Evolutionary conservation across 371 early-diverging fungal genomes (phyloP).

Genomic region (Coemansia sp.): DNA sequence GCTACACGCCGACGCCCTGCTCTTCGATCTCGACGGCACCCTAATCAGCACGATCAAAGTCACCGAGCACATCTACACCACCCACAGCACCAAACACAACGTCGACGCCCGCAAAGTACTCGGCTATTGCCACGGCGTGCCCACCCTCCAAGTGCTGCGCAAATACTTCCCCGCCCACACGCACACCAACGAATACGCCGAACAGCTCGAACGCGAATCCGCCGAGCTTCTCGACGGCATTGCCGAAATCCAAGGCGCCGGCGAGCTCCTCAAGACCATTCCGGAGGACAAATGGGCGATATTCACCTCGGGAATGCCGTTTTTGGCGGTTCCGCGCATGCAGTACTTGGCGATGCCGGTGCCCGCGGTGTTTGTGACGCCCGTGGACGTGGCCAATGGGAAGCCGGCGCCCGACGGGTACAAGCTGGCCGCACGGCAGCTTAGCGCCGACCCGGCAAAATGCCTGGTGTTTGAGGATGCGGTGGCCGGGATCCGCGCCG

Average conservation of each 20-base stretch:
- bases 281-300: slow-evolving; percentile 51
- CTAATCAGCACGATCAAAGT: slow-evolving; percentile 45
- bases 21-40: slow-evolving; percentile 56
- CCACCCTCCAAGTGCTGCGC: slow-evolving; percentile 54
- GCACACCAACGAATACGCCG: slow-evolving; percentile 39
- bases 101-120: slow-evolving; percentile 47
- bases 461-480: slow-evolving; percentile 78
- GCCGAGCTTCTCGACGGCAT: slow-evolving; percentile 46
- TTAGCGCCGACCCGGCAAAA: slow-evolving; percentile 55
- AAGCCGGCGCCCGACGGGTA: slow-evolving; percentile 73
- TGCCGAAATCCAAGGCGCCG: slow-evolving; percentile 49
- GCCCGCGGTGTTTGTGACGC: slow-evolving; percentile 52
- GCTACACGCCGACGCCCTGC: slow-evolving; percentile 11
- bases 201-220: slow-evolving; percentile 42
- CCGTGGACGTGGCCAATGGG: slow-evolving; percentile 54
- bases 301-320: slow-evolving; percentile 54
- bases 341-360: slow-evolving; percentile 43
- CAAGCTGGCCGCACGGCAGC: slow-evolving; percentile 52
- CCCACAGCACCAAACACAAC: slow-evolving; percentile 37
- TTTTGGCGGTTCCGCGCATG: slow-evolving; percentile 51
- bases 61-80: slow-evolving; percentile 29
- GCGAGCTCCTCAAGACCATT: slow-evolving; percentile 32
- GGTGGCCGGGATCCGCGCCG: slow-evolving; percentile 62
- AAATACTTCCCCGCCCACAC: slow-evolving; percentile 50
- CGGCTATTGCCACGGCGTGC: slow-evolving; percentile 54